Base-by-base conservation (phyloP, 129 eudicot species). In the Lactuca sativa region DNA sequence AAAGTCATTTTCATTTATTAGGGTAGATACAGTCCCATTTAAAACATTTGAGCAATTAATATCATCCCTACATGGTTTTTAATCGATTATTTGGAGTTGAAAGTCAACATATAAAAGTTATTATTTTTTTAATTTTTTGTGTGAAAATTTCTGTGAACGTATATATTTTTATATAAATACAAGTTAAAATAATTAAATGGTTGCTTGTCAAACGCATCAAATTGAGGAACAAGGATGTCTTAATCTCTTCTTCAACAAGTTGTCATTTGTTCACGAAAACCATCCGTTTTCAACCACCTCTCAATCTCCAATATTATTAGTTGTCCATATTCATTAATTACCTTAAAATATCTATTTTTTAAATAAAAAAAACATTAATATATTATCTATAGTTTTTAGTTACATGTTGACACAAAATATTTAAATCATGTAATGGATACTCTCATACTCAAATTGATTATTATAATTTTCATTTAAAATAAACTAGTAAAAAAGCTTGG, bases 191-290 rank as follows among this genome's bases (percentile, higher is more conserved):
- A 25, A 25, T 21, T 11, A 18, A 58, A 41, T 76, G 69, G 57
- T 76, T 67, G 61, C 80, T 67, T 76, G 74, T 76, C 16, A 48
- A 59, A 68, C 59, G 62, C 31, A 68, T 48, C 36, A 60, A 49
- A 68, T 37, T 34, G 69, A 76, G 51, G 64, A 53, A 60, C 69
- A 58, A 66, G 61, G 41, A 76, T 51, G 61, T 76, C 51, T 30
- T 76, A 67, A 62, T 67, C 37, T 36, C 80, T 68, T 67, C 9
- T 38, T 25, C 67, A 51, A 76, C 51, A 76, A 70, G 74, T 59
- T 60, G 67, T 59, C 63, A 10, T 59, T 59, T 38, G 69, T 59
- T 68, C 69, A 76, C 70, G 80, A 76, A 59, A 76, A 76, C 61
- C 64, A n/a, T 59, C 59, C 12, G 37, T 59, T 47, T 67, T 59